phyloP scores from a whole-genome alignment of 805 yeast species.

The Cyberlindnera mississippiensis region DNA sequence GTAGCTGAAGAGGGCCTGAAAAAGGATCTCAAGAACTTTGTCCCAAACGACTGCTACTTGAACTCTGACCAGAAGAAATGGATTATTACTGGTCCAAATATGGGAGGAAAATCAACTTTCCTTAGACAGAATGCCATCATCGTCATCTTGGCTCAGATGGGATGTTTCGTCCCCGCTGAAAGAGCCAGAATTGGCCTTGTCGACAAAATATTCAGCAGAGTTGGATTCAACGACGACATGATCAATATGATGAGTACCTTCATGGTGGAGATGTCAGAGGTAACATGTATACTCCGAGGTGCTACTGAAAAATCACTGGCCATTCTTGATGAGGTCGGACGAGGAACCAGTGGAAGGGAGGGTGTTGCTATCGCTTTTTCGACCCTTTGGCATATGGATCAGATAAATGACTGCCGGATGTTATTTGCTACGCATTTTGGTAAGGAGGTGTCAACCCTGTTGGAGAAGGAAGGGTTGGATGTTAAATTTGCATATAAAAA shows the following conservation, averaged over 20 bases:
- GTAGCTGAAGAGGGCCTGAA: conserved; percentile 76
- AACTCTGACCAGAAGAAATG: conserved; percentile 51
- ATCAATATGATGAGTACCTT: conserved; percentile 93
- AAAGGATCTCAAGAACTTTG: conserved; percentile 41
- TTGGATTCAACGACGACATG: conserved; percentile 97
- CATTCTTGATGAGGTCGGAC: conserved; percentile 92
- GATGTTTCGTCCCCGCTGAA: conserved; percentile 80
- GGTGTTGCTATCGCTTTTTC: conserved; percentile 98
- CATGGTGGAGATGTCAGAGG: conserved; percentile 95
- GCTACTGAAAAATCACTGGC: conserved; percentile 78
- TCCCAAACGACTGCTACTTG: conserved; percentile 77
- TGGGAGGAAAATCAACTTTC: conserved; percentile 97
- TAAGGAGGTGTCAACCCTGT: conserved; percentile 73
- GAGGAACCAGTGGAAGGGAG: conserved; percentile 77
- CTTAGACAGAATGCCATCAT: conserved; percentile 87
- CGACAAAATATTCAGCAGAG: conserved; percentile 90
- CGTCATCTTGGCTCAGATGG: conserved; percentile 82
- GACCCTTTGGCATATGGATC: conserved; percentile 76
- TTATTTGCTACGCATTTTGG: conserved; percentile 96
- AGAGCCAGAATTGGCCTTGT: conserved; percentile 77
- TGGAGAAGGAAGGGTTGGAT: conserved; percentile 55
- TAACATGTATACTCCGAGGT: conserved; percentile 76
- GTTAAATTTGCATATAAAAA: conserved; percentile 80
- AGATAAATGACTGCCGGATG: conserved; percentile 68
- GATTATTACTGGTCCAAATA: conserved; percentile 91